phyloP scores from a whole-genome alignment of 306 rosid species.

The Echinosophora koreensis region DNA sequence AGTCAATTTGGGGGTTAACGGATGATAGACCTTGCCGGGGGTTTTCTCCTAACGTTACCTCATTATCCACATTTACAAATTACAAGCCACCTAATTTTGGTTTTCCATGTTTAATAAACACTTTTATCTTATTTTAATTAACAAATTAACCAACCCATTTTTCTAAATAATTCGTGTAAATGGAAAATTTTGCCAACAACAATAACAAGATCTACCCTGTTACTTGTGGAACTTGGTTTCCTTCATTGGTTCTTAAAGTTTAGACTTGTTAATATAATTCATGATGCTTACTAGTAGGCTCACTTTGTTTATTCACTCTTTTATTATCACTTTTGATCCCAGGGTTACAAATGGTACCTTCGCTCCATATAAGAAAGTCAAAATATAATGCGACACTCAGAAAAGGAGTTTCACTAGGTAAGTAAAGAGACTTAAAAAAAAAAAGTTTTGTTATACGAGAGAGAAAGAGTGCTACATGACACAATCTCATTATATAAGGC shows the following conservation, averaged over 20 bases:
- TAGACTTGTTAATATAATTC: slow-evolving; percentile 30
- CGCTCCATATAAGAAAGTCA: too few relatives aligned
- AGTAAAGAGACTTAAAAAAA: too few relatives aligned
- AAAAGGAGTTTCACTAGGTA: too few relatives aligned
- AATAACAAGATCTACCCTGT: slow-evolving; percentile 29
- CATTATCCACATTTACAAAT: slow-evolving; percentile 56
- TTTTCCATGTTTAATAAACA: slow-evolving; percentile 3
- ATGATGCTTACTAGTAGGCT: background rate
- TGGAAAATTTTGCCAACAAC: slow-evolving; percentile 33
- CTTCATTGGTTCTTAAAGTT: slow-evolving; percentile 30
- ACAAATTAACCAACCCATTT: slow-evolving; percentile 18
- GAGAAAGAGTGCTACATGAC: too few relatives aligned
- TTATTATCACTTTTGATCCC: too few relatives aligned
- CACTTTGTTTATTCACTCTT: too few relatives aligned
- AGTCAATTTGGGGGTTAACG: slow-evolving; percentile 62
- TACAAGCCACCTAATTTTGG: slow-evolving; percentile 47
- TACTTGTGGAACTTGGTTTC: slow-evolving; percentile 48
- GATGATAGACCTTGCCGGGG: slow-evolving; percentile 48
- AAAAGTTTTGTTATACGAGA: too few relatives aligned
- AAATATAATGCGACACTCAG: too few relatives aligned
- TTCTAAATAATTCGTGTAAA: slow-evolving; percentile 42
- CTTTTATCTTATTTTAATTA: slow-evolving; percentile 26
- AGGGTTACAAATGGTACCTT: too few relatives aligned
- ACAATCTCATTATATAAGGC: too few relatives aligned
- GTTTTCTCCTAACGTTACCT: slow-evolving; percentile 50